Conservation (phyloP, 1,284 basidiomycete species). For the Leccinum cinnamomeum region DNA sequence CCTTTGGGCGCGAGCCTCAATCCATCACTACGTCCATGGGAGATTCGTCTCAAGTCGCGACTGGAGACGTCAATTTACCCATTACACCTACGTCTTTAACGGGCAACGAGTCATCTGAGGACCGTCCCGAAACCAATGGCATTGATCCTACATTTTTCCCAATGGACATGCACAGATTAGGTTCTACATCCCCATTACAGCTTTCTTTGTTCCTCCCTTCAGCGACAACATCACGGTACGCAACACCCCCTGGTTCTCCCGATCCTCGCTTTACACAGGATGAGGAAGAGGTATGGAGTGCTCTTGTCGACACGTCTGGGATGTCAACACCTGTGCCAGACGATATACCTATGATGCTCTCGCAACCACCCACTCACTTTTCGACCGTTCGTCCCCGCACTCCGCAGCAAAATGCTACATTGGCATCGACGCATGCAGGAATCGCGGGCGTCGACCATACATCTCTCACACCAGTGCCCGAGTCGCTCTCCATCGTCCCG, state of each 20-base stretch:
- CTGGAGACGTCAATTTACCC: background rate
- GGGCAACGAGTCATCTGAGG: background rate
- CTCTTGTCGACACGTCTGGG: constrained; percentile 17
- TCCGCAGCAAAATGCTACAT: background rate
- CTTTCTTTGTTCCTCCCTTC: background rate
- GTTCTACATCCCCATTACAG: constrained; percentile 1
- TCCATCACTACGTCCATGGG: background rate
- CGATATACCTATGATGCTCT: background rate
- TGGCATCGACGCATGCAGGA: background rate
- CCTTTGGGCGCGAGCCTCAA: background rate
- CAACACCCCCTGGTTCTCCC: constrained; percentile 14
- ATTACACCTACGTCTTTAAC: background rate
- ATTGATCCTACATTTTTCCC: background rate
- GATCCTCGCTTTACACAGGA: constrained; percentile 10
- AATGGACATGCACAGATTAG: background rate
- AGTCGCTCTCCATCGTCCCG: constrained; percentile 12
- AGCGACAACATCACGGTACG: background rate
- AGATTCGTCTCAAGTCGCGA: background rate
- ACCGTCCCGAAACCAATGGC: background rate
- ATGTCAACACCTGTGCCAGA: constrained; percentile 12
- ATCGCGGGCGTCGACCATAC: background rate
- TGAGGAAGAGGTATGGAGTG: constrained; percentile 24
- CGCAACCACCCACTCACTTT: constrained; percentile 1
- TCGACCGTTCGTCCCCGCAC: constrained; percentile 1
- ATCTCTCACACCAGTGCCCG: background rate